Base-by-base conservation (phyloP, 768 basidiomycete genomes). In the Mycena leptocephala region DNA sequence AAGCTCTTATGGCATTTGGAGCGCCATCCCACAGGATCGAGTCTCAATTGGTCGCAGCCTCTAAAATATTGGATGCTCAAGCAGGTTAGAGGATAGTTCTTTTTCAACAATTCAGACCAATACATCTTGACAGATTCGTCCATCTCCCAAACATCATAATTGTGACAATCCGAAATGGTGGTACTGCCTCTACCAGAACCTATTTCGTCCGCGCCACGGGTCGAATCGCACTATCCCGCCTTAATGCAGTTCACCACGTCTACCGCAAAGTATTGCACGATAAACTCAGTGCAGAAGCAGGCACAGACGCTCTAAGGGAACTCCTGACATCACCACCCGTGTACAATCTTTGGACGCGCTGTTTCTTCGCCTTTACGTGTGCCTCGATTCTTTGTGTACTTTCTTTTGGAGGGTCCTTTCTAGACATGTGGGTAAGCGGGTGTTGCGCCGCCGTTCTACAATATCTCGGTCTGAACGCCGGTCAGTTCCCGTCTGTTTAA, bases 1-100 rank as follows among this genome's bases (percentile, higher is more conserved):
- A 96, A 82, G 95, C 95, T 14, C 89, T 99, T 72, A 91, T 99
- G 82, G 90, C 93, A n/a, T 97, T 95, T 82, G 97, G 97, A 24
- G 95, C 97, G n/a, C 97, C 97, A 2, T 96, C 96, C 26, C 97
- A 98, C 83, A 91, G 97, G 24, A 94, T 97, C 76, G 96, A 98
- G 85, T 93, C 95, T 1, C 97, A 97, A 82, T 90, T 99, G 48
- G 89, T 89, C 73, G 92, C 95, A 5, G 96, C 96, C 3, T 94
- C 96, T 8, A 86, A 90, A 14, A 94, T 96, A 71, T 90, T 98
- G 20, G 92, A 94, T 37, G 90, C 96, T 76, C 90, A 94, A 78
- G 94, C 95, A 69, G 93, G 89, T 88, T 16, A 43, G 85, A 59
- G 24, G n/a, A 11, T 18, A 26, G 28, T 5, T 33, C 26, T 66